Evolutionary conservation across 164 flowering plant species (phyloP).

Genomic region (Magnolia sinica): DNA sequence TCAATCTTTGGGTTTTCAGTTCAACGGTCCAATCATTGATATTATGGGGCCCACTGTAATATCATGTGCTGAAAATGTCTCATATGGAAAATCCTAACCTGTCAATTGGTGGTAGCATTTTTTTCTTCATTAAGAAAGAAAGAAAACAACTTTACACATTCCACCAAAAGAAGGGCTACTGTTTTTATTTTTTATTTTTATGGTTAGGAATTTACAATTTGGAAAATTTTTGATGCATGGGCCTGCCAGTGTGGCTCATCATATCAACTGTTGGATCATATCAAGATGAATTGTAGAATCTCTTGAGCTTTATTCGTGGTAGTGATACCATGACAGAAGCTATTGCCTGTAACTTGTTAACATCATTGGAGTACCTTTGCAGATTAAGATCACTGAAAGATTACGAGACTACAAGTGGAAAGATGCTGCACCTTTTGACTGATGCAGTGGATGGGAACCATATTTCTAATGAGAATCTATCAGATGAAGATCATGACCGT

Average conservation of each 20-base stretch:
- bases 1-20: not conserved
- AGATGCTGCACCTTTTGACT: conserved; percentile 2
- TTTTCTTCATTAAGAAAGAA: not conserved
- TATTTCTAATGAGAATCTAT: not conserved
- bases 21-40: not conserved
- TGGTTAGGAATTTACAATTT: not conserved
- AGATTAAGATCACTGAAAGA: conserved; percentile 14
- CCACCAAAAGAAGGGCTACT: not conserved
- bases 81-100: not conserved
- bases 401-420: conserved; percentile 1
- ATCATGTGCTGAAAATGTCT: no score
- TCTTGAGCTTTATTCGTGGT: conserved; percentile 33
- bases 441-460: conserved; percentile 4
- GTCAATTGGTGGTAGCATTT: not conserved
- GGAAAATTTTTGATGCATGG: not conserved
- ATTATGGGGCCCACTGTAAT: not conserved
- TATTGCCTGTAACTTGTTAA: conserved; percentile 44
- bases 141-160: not conserved
- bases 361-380: conserved; percentile 47
- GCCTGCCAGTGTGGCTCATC: not conserved
- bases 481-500: not conserved
- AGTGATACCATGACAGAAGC: conserved; percentile 34
- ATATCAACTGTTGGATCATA: not conserved
- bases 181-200: no score
- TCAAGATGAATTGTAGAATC: conserved; percentile 36